Evolutionary conservation across 2,329 filamentous ascomycete species (phyloP).

Genomic region (Colletotrichum acutatum): DNA sequence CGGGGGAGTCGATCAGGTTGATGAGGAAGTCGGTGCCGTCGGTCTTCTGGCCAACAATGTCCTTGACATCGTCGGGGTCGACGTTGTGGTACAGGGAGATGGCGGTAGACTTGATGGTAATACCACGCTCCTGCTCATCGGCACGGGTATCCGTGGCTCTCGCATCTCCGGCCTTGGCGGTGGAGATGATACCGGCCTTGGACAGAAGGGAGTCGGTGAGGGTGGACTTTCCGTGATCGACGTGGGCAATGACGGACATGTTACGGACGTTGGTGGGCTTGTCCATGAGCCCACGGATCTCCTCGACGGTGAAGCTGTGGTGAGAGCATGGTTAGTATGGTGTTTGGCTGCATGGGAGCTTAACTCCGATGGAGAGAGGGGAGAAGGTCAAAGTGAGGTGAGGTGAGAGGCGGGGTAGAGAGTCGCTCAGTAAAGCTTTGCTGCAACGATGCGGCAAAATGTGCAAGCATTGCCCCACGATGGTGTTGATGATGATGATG

Average conservation of each 20-base stretch:
- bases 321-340: conserved; percentile 59
- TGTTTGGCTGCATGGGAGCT: conserved; percentile 37
- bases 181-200: conserved; percentile 99
- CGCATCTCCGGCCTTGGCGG: conserved; percentile 94
- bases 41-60: conserved; percentile 88
- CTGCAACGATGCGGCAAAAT: not conserved
- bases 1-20: conserved; percentile 99
- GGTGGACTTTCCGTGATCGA: conserved; percentile 99
- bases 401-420: conserved; percentile 26
- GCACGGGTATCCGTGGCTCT: conserved; percentile 97
- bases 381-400: not conserved
- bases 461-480: not conserved
- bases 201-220: conserved; percentile 99
- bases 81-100: conserved; percentile 97
- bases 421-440: conserved; percentile 1
- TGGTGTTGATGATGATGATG: not conserved
- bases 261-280: conserved; percentile 84
- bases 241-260: conserved; percentile 99
- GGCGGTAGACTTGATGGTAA: conserved; percentile 99
- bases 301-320: conserved; percentile 95
- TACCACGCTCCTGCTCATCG: conserved; percentile 99
- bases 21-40: conserved; percentile 98
- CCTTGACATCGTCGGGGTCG: conserved; percentile 89
- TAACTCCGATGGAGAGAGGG: conserved; percentile 47
- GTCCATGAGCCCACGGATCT: conserved; percentile 84